Percentiles rank a stretch among this genome's conserved stretches.
Conservation (phyloP, 2,329 filamentous ascomycete species). For the Beauveria rudraprayagi region DNA sequence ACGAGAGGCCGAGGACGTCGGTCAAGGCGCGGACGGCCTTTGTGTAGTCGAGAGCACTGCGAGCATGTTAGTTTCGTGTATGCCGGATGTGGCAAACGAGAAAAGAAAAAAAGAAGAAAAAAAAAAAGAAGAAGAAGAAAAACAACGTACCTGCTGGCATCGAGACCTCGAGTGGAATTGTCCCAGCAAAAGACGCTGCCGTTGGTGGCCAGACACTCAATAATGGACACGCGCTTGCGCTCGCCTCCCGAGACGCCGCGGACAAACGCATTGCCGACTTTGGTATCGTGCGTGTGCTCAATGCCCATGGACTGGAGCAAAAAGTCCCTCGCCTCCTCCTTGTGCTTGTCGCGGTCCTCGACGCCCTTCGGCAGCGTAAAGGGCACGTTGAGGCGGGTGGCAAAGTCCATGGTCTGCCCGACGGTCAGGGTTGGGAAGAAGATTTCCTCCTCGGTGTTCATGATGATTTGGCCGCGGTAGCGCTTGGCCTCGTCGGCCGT, state of each 20-base stretch:
- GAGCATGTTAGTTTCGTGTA: background rate
- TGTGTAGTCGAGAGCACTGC: slow-evolving; percentile 48
- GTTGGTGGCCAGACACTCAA: slow-evolving; percentile 52
- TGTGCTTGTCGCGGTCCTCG: slow-evolving; percentile 35
- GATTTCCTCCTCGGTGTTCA: slow-evolving; percentile 63
- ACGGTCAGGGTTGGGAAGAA: slow-evolving; percentile 64
- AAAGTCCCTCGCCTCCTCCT: slow-evolving; percentile 41
- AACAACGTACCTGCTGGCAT: slow-evolving; percentile 47
- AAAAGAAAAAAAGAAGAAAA: no score
- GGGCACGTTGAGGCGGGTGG: slow-evolving; percentile 51
- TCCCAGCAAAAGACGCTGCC: slow-evolving; percentile 59
- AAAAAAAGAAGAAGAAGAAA: no score
- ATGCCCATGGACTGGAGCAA: slow-evolving; percentile 50
- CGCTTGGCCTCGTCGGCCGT: slow-evolving; percentile 39
- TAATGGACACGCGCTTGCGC: slow-evolving; percentile 60
- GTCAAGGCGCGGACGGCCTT: slow-evolving; percentile 57
- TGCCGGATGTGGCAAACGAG: no score
- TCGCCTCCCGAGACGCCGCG: slow-evolving; percentile 62
- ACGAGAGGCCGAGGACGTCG: slow-evolving; percentile 49
- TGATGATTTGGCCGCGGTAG: slow-evolving; percentile 52
- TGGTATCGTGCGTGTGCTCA: slow-evolving; percentile 53
- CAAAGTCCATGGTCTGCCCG: slow-evolving; percentile 63
- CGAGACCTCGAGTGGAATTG: slow-evolving; percentile 57
- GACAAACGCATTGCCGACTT: slow-evolving; percentile 59
- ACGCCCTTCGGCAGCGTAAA: slow-evolving; percentile 36